Base-by-base conservation (phyloP, 2,329 filamentous ascomycete species). In the Simplicillium aogashimaense region DNA sequence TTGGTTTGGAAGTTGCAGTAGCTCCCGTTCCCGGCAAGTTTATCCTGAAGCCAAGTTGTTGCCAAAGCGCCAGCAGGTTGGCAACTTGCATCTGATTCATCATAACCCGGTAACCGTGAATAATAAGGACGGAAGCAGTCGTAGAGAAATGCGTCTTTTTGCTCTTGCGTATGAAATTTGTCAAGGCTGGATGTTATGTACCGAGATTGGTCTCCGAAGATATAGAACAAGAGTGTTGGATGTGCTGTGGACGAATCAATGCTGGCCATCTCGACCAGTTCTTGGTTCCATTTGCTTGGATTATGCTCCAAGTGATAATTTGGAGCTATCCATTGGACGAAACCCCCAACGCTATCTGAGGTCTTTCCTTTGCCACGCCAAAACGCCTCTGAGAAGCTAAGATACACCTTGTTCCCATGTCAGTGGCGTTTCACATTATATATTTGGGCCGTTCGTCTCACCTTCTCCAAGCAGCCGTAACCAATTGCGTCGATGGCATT, bases 1-100 rank as follows among this genome's bases (percentile, higher is more conserved):
- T 86, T 87, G 13, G 83, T 69, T 52, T 88, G 87, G 61, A 94
- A 94, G 57, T 94, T 94, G 38, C 73, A 76, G 58, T 95, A 95
- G 49, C 81, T 85, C 8, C 89, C 88, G 53, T 82, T 78, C 0
- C 89, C 88, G 0, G 88, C 84, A 28, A 88, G 72, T 13, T 83
- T 77, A 53, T 95, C 88, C 36, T 73, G 73, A 20, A 84, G 70
- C 88, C 88, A 95, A 42, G 75, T 70, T 0, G 88, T 94, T 0
- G 84, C 78, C 3, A 88, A 65, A 31, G 79, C 73, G 1, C 67
- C 73, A 1, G 58, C 61, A 0, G 88, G 86, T 28, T 65, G 65
- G 54, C 86, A 92, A 7, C 69, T 64, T 0, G 74, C 54, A 0
- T 70, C 64, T 0, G 47, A 48, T 1, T 67, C 52, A 1, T 68